phyloP scores from a whole-genome alignment of 1,284 basidiomycete species.

The Flammula alnicola region DNA sequence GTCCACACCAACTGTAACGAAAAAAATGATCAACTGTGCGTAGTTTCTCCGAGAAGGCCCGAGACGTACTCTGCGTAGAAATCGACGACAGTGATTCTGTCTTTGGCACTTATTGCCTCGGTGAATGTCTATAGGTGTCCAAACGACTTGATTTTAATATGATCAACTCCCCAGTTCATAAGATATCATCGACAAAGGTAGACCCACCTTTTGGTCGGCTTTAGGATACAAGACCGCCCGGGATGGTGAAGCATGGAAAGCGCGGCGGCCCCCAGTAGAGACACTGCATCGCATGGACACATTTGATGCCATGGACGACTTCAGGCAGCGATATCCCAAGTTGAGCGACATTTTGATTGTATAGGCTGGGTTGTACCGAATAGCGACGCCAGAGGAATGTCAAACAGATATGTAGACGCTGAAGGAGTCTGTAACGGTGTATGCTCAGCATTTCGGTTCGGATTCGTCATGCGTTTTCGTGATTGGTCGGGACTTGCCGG shows the following conservation, averaged over 20 bases:
- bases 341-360: slow-evolving; percentile 11
- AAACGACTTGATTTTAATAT: slow-evolving; percentile 15
- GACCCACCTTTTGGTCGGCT: slow-evolving; percentile 34
- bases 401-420: too few species aligned
- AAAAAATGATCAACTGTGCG: neutral
- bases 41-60: neutral
- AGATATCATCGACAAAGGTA: neutral
- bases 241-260: slow-evolving; percentile 34
- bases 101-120: slow-evolving; percentile 45
- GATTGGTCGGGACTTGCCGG: neutral
- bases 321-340: slow-evolving; percentile 2
- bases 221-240: slow-evolving; percentile 34
- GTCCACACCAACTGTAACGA: slow-evolving; percentile 68
- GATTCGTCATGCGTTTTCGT: neutral
- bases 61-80: slow-evolving; percentile 74
- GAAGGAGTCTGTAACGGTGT: too few species aligned
- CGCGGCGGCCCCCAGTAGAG: slow-evolving; percentile 7
- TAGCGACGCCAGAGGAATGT: neutral
- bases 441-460: too few species aligned
- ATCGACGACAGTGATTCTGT: slow-evolving; percentile 69
- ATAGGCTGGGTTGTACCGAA: neutral
- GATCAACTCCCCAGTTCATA: slow-evolving; percentile 10
- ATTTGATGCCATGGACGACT: slow-evolving; percentile 9
- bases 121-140: slow-evolving; percentile 58
- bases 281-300: neutral